A percentile compares a stretch with the other conserved stretches of the same genome.
Conservation (phyloP, 371 early-diverging fungal species). For the Sporodiniella umbellata region DNA sequence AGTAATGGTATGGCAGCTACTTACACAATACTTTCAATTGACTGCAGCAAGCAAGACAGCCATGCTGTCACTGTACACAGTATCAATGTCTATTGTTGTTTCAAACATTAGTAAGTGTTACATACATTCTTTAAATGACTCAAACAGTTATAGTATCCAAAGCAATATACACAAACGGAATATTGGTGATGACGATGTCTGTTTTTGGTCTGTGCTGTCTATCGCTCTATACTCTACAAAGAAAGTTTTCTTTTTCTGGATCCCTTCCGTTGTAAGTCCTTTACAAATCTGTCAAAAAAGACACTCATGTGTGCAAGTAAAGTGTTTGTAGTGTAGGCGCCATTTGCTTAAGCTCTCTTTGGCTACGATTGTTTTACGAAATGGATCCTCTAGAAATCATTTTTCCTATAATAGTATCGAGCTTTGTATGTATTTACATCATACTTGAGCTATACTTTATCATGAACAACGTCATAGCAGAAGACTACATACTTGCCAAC, state of each 20-base stretch:
- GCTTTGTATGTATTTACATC: constrained; percentile 30
- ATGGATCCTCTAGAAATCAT: constrained; percentile 31
- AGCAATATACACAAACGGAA: constrained; percentile 13
- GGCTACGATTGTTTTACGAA: constrained; percentile 13
- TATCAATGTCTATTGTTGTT: constrained; percentile 8
- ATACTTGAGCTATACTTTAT: constrained; percentile 42
- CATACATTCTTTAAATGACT: no score
- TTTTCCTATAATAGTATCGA: constrained; percentile 27
- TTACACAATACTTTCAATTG: constrained; percentile 12
- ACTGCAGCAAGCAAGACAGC: constrained; percentile 1
- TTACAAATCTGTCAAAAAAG: no score
- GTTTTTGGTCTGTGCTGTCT: constrained; percentile 12
- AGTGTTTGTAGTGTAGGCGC: constrained; percentile 23
- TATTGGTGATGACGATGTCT: constrained; percentile 15
- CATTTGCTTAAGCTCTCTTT: constrained; percentile 12
- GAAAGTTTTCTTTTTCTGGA: constrained; percentile 16
- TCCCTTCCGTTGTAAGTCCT: constrained; percentile 28
- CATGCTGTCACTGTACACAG: constrained; percentile 1
- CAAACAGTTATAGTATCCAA: no score
- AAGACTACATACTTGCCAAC: constrained; percentile 45
- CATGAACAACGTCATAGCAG: constrained; percentile 29
- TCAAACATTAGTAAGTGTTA: constrained; percentile 16
- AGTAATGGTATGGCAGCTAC: constrained; percentile 18
- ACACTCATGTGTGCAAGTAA: no score
- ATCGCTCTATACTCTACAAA: constrained; percentile 15